These are phyloP conservation scores for Calonectria hawksworthii DNA, from an alignment of 2,329 filamentous ascomycete species.

Conservation along the genomic window DNA sequence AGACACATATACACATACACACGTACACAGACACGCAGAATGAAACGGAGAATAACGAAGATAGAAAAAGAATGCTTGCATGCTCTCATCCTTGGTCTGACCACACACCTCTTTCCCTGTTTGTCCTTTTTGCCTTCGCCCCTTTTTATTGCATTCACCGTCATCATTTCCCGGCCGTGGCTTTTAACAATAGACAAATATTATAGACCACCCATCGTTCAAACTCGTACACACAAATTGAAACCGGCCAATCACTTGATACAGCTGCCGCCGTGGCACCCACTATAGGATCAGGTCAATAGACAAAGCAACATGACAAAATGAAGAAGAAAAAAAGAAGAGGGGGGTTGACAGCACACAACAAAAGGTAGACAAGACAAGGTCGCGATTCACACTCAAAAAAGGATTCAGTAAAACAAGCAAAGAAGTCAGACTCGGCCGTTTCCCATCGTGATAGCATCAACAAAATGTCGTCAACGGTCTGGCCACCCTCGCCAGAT, in stretches of 20 bases:
- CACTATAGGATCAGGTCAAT: background rate
- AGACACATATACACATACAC: slow-evolving; percentile 22
- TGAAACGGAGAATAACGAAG: slow-evolving; percentile 18
- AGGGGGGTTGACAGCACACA: slow-evolving; percentile 15
- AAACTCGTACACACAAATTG: background rate
- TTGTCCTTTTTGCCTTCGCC: background rate
- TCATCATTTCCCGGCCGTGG: slow-evolving; percentile 15
- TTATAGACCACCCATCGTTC: slow-evolving; percentile 6
- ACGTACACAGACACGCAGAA: slow-evolving; percentile 14
- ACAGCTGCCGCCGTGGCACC: background rate
- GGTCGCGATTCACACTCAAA: slow-evolving; percentile 33
- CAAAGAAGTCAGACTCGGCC: slow-evolving; percentile 31
- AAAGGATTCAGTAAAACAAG: slow-evolving; percentile 31
- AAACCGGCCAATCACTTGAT: slow-evolving; percentile 13
- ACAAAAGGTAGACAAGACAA: slow-evolving; percentile 9
- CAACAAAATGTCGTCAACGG: slow-evolving; percentile 48
- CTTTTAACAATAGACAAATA: slow-evolving; percentile 5
- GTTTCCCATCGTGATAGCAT: slow-evolving; percentile 41
- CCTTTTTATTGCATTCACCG: background rate
- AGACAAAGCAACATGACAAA: slow-evolving; percentile 3
- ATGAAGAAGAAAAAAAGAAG: slow-evolving; percentile 5
- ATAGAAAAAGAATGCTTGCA: slow-evolving; percentile 22
- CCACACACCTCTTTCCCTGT: background rate
- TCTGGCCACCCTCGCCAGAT: slow-evolving; percentile 42
- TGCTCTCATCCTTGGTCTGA: slow-evolving; percentile 3